A percentile compares a stretch with the other conserved stretches of the same genome.
Evolutionary conservation across 352 stramenopile genomes (phyloP).

Genomic region (Phytophthora hybrid): DNA sequence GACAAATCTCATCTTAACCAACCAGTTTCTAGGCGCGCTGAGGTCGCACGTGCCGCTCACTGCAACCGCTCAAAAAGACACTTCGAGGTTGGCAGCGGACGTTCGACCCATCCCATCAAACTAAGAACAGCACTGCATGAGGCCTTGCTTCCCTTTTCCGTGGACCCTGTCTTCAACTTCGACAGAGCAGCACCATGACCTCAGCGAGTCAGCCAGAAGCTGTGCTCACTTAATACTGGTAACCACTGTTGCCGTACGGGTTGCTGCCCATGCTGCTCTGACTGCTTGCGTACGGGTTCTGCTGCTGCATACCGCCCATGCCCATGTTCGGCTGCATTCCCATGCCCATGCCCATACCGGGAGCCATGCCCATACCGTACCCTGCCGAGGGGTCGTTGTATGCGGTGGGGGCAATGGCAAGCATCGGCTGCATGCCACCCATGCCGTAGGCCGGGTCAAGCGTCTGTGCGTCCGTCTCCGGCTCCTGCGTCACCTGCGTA

Average conservation of each 20-base stretch:
- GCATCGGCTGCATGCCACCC: slow-evolving; percentile 81
- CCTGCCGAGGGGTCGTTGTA: slow-evolving; percentile 84
- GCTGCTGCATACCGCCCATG: slow-evolving; percentile 53
- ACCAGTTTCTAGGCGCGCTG: slow-evolving; percentile 35
- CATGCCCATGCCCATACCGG: slow-evolving; percentile 59
- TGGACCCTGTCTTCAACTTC: slow-evolving; percentile 36
- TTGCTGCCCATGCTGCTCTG: slow-evolving; percentile 56
- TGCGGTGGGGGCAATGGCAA: slow-evolving; percentile 83
- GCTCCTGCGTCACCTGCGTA: slow-evolving; percentile 84
- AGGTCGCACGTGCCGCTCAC: slow-evolving; percentile 10
- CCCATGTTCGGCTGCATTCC: slow-evolving; percentile 64
- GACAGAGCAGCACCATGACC: slow-evolving; percentile 26
- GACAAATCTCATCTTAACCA: slow-evolving; percentile 32
- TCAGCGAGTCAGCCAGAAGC: slow-evolving; percentile 24
- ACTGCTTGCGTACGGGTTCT: slow-evolving; percentile 67
- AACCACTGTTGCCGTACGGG: slow-evolving; percentile 62
- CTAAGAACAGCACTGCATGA: slow-evolving; percentile 33
- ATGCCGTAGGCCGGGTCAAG: slow-evolving; percentile 82
- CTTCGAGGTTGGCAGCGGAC: slow-evolving; percentile 22
- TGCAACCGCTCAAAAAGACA: slow-evolving; percentile 19
- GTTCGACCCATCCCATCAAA: slow-evolving; percentile 26
- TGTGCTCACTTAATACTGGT: slow-evolving; percentile 54
- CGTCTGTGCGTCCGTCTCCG: slow-evolving; percentile 57
- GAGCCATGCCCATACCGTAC: slow-evolving; percentile 64
- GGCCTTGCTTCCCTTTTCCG: slow-evolving; percentile 16